Conservation (phyloP, 1,284 basidiomycete species). For the Porogramme epimiltina region DNA sequence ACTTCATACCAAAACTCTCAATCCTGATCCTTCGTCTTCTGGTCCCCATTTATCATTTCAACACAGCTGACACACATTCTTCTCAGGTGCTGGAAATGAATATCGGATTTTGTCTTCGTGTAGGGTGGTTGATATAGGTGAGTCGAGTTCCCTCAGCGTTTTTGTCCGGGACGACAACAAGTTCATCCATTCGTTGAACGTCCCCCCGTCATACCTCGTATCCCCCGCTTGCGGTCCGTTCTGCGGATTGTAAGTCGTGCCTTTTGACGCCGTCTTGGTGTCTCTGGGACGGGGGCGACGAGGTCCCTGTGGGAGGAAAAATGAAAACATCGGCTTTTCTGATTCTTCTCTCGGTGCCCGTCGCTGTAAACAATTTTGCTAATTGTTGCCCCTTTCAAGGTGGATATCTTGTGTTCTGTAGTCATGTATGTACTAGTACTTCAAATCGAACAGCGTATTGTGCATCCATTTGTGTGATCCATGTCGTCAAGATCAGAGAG, state of each 20-base stretch:
- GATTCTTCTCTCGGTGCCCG: conserved; percentile 34
- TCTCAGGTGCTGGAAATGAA: background rate
- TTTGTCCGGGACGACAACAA: conserved; percentile 58
- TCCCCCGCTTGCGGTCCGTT: conserved; percentile 33
- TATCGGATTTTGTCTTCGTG: too few relatives aligned
- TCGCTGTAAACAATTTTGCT: too few relatives aligned
- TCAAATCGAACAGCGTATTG: too few relatives aligned
- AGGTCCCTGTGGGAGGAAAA: conserved; percentile 40
- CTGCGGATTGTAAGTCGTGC: conserved; percentile 35
- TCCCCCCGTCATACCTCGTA: conserved; percentile 37
- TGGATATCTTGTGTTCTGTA: too few relatives aligned
- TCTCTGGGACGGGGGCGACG: conserved; percentile 37
- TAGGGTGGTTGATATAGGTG: conserved; percentile 17
- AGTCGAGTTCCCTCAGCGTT: conserved; percentile 14
- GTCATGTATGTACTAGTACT: too few relatives aligned
- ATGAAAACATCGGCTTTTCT: conserved; percentile 77
- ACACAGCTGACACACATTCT: conserved; percentile 7
- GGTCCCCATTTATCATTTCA: conserved; percentile 7
- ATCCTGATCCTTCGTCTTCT: conserved; percentile 34
- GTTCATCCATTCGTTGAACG: conserved; percentile 85
- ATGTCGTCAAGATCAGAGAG: too few relatives aligned
- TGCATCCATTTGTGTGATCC: too few relatives aligned
- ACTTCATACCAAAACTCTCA: conserved; percentile 59
- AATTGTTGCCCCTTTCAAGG: too few relatives aligned
- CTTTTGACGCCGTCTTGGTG: conserved; percentile 52